Evolutionary conservation across 306 rosid species (phyloP), one percentile per base, ranked within the genome.

Genomic region (Cicer bijugum): DNA sequence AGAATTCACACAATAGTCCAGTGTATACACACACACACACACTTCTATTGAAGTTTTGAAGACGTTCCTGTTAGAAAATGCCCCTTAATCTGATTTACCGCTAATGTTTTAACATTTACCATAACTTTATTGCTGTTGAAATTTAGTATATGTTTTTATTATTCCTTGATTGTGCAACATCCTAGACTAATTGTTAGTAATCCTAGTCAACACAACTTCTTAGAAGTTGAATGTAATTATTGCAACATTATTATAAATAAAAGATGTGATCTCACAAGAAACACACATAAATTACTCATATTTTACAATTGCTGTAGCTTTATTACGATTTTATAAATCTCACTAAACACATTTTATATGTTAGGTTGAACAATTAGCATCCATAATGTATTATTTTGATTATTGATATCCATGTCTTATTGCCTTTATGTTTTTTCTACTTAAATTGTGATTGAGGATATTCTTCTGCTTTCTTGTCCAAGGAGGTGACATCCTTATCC

Each of bases 41-140:
- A 28, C 35, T 28, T 28, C 38, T 66, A 40, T 43, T 17, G 17
- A 38, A 43, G 44, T 43, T 17, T 17, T 65, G n/a, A 19, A 43
- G 57, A 20, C 42, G 53, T 11, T 43, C 15, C 71, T 65, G 39
- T 65, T 43, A 11, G 71, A 65, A 65, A 65, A 65, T 11, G 19
- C 5, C 37, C 12, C 38, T 33, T 59, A 8, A 8, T 43, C 16
- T 16, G 69, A 63, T 63, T 14, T 42, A 8, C 50, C 35, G 9
- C 7, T n/a, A 20, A 15, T 63, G 69, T 35, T 63, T 63, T 63
- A 16, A 7, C 14, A 60, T n/a, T 6, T n/a, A 60, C 20, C 20
- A 35, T 33, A 4, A 4, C 17, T 33, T 59, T 4, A 62, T 40
- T 39, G 33, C 33, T 23, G 4, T 23, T 23, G 33, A 23, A 23